These are phyloP conservation scores for Sporothrix protearum DNA, from an alignment of 2,329 filamentous ascomycete genomes.

Conservation along the genomic window DNA sequence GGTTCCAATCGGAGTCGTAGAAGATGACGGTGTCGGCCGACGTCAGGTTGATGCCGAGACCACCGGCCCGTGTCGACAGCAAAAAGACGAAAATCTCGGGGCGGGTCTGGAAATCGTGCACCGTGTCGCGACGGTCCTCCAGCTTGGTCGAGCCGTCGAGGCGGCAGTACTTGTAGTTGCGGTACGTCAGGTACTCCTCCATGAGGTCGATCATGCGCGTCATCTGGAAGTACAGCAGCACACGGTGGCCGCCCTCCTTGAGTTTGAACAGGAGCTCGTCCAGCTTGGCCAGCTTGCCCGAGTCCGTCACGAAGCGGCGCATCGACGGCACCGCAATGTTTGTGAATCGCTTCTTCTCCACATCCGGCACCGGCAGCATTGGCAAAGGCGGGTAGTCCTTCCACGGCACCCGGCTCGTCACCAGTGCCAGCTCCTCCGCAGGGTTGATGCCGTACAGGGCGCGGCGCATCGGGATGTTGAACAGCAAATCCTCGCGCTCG, in stretches of 20 bases:
- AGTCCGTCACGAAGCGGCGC: slow-evolving; percentile 96
- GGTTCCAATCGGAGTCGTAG: slow-evolving; percentile 99
- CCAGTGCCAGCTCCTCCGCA: slow-evolving; percentile 66
- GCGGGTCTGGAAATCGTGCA: slow-evolving; percentile 91
- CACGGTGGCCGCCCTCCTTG: slow-evolving; percentile 88
- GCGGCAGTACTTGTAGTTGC: slow-evolving; percentile 98
- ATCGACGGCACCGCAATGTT: slow-evolving; percentile 93
- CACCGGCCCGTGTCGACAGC: slow-evolving; percentile 91
- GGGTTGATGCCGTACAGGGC: slow-evolving; percentile 65
- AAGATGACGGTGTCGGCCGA: slow-evolving; percentile 98
- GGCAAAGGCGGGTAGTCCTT: slow-evolving; percentile 59
- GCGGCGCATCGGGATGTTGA: slow-evolving; percentile 73
- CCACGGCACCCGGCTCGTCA: slow-evolving; percentile 68
- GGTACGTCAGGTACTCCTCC: slow-evolving; percentile 98
- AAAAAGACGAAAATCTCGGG: slow-evolving; percentile 97
- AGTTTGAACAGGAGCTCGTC: slow-evolving; percentile 83
- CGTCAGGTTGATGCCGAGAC: slow-evolving; percentile 95
- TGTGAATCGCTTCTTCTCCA: slow-evolving; percentile 78
- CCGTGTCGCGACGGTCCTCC: slow-evolving; percentile 93
- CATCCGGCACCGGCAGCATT: slow-evolving; percentile 73
- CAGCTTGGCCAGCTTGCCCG: slow-evolving; percentile 88
- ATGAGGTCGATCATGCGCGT: slow-evolving; percentile 99
- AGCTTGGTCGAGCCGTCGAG: slow-evolving; percentile 96
- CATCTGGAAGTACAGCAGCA: slow-evolving; percentile 99
- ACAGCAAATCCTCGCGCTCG: slow-evolving; percentile 71